phyloP scores from a whole-genome alignment of 2,329 filamentous ascomycete species.

The Hymenoscyphus scutula region DNA sequence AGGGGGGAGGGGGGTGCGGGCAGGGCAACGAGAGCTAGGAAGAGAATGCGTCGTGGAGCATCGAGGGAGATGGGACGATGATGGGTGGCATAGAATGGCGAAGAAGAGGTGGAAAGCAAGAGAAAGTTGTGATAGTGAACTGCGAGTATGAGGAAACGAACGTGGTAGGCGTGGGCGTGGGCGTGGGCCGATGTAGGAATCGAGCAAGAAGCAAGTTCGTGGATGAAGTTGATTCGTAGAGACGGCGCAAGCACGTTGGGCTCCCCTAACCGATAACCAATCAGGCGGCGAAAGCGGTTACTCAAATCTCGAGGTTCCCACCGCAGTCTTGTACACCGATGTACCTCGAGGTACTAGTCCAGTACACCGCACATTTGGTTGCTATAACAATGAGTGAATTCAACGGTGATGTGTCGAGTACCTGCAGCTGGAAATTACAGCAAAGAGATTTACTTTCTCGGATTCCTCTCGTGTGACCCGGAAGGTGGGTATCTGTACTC shows the following conservation, averaged over 20 bases:
- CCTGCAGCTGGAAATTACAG: background rate
- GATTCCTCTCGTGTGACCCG: background rate
- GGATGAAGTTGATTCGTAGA: conserved; percentile 3
- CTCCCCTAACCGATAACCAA: background rate
- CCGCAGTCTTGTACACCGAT: background rate
- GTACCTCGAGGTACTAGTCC: background rate
- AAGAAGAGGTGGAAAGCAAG: background rate
- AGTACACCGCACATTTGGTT: background rate
- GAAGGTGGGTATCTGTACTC: background rate
- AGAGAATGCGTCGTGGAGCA: background rate
- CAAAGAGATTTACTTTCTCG: background rate
- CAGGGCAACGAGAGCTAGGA: conserved; percentile 1
- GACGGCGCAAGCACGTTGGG: background rate
- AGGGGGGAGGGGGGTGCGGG: conserved; percentile 1
- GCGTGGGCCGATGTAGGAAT: background rate
- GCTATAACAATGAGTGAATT: background rate
- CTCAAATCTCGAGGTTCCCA: conserved; percentile 1
- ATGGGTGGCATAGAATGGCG: background rate
- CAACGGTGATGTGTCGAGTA: conserved; percentile 1
- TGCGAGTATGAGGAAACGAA: background rate
- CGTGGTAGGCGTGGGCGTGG: background rate
- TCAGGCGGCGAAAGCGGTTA: background rate
- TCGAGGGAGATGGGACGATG: background rate
- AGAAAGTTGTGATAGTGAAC: background rate
- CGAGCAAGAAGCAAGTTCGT: background rate